Percentiles rank a stretch among this genome's conserved stretches.
phyloP scores from a whole-genome alignment of 768 basidiomycete species.

The Cystoderma amianthinum region DNA sequence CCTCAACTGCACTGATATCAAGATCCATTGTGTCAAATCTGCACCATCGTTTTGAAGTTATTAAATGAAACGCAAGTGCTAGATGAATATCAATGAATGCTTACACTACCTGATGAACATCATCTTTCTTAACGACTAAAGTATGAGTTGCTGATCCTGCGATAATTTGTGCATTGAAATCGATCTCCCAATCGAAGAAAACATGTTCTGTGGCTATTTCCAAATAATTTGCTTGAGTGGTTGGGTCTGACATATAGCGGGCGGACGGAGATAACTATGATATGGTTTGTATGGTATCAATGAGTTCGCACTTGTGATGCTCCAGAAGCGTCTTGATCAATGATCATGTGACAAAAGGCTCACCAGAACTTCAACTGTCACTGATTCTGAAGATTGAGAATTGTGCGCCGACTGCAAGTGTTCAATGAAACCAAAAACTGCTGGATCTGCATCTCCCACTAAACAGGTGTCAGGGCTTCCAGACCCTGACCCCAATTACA shows the following conservation, averaged over 20 bases:
- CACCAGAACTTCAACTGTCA: too few species aligned
- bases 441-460: constrained; percentile 10
- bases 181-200: constrained; percentile 70
- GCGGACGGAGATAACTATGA: too few species aligned
- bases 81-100: neutral
- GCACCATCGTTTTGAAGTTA: too few species aligned
- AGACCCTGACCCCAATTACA: constrained; percentile 12
- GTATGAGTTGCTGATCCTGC: constrained; percentile 61
- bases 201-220: constrained; percentile 62
- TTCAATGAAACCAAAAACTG: neutral
- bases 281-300: too few species aligned
- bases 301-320: too few species aligned
- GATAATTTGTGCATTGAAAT: constrained; percentile 59
- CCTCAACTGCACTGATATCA: constrained; percentile 44
- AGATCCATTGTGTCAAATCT: constrained; percentile 77
- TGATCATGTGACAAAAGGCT: too few species aligned
- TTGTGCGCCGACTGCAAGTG: too few species aligned
- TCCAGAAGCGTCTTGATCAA: too few species aligned
- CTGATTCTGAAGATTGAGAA: constrained; percentile 12
- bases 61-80: too few species aligned
- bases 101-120: constrained; percentile 55
- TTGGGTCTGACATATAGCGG: constrained; percentile 52
- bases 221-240: constrained; percentile 77
- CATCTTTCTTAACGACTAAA: constrained; percentile 45
- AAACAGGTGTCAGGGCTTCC: constrained; percentile 22